phyloP scores from a whole-genome alignment of 192 early-diverging fungal genomes.

The Coemansia sp. region DNA sequence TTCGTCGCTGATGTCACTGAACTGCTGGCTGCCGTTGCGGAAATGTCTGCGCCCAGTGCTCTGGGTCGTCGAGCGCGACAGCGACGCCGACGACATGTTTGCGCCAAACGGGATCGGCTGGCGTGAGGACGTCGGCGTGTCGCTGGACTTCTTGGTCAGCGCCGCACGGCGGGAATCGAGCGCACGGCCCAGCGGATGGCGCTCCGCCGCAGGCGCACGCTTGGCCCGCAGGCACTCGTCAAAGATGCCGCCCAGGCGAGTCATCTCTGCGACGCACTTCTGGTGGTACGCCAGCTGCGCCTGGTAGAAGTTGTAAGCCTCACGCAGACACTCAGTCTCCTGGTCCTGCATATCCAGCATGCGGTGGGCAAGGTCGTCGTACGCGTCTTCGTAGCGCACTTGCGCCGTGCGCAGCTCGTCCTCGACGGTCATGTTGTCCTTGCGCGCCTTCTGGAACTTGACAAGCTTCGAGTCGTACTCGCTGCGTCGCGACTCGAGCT shows the following conservation, averaged over 20 bases:
- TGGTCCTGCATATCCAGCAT: slow-evolving; percentile 84
- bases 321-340: slow-evolving; percentile 64
- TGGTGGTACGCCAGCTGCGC: slow-evolving; percentile 52
- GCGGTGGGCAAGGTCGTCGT: slow-evolving; percentile 67
- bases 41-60: slow-evolving; percentile 16
- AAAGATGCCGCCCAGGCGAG: slow-evolving; percentile 26
- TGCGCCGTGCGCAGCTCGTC: slow-evolving; percentile 88
- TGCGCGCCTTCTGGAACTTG: slow-evolving; percentile 87
- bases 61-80: slow-evolving; percentile 34
- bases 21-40: slow-evolving; percentile 34
- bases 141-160: slow-evolving; percentile 25
- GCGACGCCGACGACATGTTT: slow-evolving; percentile 6
- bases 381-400: slow-evolving; percentile 91
- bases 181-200: slow-evolving; percentile 27
- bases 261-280: slow-evolving; percentile 37
- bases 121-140: slow-evolving; percentile 15
- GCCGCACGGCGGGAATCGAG: slow-evolving; percentile 30
- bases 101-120: slow-evolving; percentile 31
- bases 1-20: slow-evolving; percentile 31
- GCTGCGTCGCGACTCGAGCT: slow-evolving; percentile 82
- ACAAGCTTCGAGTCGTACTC: slow-evolving; percentile 92
- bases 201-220: slow-evolving; percentile 38
- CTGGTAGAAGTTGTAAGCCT: slow-evolving; percentile 55
- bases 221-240: slow-evolving; percentile 37
- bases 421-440: slow-evolving; percentile 87